Evolutionary conservation across 2,329 filamentous ascomycete genomes (phyloP).

Genomic region (Blastomyces gilchristii): DNA sequence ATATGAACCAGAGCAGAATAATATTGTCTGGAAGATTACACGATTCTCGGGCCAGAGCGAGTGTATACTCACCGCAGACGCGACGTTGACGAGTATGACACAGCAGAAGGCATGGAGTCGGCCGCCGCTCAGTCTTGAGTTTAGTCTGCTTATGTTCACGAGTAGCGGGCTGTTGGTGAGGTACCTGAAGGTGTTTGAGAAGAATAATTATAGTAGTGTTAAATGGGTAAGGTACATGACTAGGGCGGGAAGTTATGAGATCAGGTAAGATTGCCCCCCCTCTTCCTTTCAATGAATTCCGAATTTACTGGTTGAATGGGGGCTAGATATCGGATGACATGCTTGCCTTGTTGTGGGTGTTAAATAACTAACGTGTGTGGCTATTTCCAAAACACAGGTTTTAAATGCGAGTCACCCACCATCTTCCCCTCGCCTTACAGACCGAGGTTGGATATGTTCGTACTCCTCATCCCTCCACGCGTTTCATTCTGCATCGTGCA

Average conservation of each 20-base stretch:
- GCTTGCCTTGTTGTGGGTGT: not conserved
- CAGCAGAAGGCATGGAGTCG: conserved; percentile 96
- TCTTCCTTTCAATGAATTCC: conserved; percentile 6
- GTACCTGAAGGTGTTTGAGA: conserved; percentile 98
- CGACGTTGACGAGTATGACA: conserved; percentile 89
- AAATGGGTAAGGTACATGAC: conserved; percentile 99
- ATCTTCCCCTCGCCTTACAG: not conserved
- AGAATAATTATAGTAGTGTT: conserved; percentile 96
- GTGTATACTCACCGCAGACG: conserved; percentile 88
- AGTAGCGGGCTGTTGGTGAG: conserved; percentile 84
- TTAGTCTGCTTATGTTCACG: conserved; percentile 95
- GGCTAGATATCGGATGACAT: not conserved
- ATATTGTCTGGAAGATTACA: conserved; percentile 97
- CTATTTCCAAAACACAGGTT: not conserved
- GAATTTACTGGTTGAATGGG: not conserved
- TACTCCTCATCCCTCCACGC: not conserved
- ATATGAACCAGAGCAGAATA: conserved; percentile 96
- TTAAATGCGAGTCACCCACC: not conserved
- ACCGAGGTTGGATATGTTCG: not conserved
- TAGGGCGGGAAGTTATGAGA: conserved; percentile 92
- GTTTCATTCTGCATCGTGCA: not conserved
- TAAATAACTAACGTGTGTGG: not conserved
- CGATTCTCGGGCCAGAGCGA: conserved; percentile 98
- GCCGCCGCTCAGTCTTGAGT: conserved; percentile 82
- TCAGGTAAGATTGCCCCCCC: conserved; percentile 51